These are phyloP conservation scores for Aspergillus ochraceus DNA, from an alignment of 2,329 filamentous ascomycete genomes.

Conservation along the genomic window DNA sequence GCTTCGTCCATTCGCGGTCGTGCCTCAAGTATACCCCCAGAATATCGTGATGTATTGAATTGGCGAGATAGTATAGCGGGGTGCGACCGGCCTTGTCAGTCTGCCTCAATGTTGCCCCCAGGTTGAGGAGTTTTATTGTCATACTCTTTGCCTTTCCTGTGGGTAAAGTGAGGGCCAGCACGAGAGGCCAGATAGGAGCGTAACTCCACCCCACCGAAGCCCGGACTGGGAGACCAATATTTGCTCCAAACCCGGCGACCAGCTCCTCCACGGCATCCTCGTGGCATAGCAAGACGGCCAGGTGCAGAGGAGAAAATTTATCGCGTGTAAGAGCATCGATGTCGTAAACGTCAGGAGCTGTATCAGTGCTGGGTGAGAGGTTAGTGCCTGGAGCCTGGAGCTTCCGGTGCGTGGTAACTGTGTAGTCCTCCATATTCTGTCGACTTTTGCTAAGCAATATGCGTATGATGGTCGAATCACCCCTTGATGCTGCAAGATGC, in stretches of 20 bases:
- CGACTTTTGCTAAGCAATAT: too few relatives aligned
- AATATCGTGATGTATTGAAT: slow-evolving; percentile 47
- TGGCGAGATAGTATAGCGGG: slow-evolving; percentile 64
- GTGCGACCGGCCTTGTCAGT: slow-evolving; percentile 66
- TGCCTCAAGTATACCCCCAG: slow-evolving; percentile 48
- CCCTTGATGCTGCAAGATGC: slow-evolving; percentile 66
- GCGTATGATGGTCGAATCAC: too few relatives aligned
- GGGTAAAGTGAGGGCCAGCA: slow-evolving; percentile 66
- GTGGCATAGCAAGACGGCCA: slow-evolving; percentile 75
- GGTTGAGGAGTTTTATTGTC: slow-evolving; percentile 62
- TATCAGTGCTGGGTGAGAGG: too few relatives aligned
- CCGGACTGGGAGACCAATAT: slow-evolving; percentile 70
- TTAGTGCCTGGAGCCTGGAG: too few relatives aligned
- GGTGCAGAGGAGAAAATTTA: slow-evolving; percentile 73
- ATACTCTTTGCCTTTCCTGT: slow-evolving; percentile 64
- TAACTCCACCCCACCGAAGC: too few relatives aligned
- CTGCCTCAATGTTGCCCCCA: slow-evolving; percentile 73
- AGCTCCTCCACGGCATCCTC: slow-evolving; percentile 67
- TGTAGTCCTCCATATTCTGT: slow-evolving; percentile 30
- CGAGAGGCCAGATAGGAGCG: slow-evolving; percentile 63
- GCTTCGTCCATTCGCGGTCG: slow-evolving; percentile 25
- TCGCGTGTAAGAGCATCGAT: slow-evolving; percentile 72
- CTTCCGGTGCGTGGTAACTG: slow-evolving; percentile 34
- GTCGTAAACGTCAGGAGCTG: slow-evolving; percentile 71
- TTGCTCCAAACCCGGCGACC: slow-evolving; percentile 72